Evolutionary conservation across 176 grass and related monocot genomes (phyloP), one percentile per base, ranked within the genome.

Genomic region (Avena insularis): DNA sequence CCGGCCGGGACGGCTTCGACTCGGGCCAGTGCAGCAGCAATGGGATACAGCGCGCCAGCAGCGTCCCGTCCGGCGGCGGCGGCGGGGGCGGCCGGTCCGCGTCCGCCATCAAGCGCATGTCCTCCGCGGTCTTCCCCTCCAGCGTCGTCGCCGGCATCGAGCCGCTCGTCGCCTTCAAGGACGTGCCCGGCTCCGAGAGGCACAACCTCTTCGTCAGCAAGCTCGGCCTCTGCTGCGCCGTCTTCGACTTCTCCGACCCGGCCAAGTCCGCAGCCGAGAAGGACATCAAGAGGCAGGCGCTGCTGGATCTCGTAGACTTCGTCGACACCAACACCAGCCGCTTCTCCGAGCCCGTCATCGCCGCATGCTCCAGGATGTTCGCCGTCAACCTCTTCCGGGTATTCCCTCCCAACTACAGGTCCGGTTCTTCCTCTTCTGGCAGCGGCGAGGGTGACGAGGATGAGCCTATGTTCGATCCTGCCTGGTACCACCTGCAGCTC

Each of bases 171-270:
- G 82, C 86, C 17, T 99, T 99, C 86, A 99, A 99, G 90, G 94
- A 99, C 16, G 92, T 99, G 36, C 82, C 94, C 1, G 90, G 91
- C 79, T 89, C 90, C 4, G 97, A 97, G 89, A 93, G 93, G 74
- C 89, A 89, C 63, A 94, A 86, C 72, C 89, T 99, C 57, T 99
- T 94, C 70, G 87, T 99, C 55, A 97, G 97, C 78, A 99, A 99
- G 91, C 78, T 97, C 53, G 68, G 67, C 56, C 91, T 99, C 23
- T 99, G 97, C 58, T 99, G 91, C 38, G 92, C 91, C 4, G 70
- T 96, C 53, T 99, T 99, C n/a, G 97, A 99, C 83, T 99, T 99
- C 90, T 93, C 97, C 1, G 94, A 99, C 81, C 91, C 92, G 2
- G 93, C 67, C 91, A 99, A 93, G 87, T 93, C 91, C 59, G 87